phyloP scores from a whole-genome alignment of 2,329 filamentous ascomycete genomes.

The Amylocarpus encephaloides region DNA sequence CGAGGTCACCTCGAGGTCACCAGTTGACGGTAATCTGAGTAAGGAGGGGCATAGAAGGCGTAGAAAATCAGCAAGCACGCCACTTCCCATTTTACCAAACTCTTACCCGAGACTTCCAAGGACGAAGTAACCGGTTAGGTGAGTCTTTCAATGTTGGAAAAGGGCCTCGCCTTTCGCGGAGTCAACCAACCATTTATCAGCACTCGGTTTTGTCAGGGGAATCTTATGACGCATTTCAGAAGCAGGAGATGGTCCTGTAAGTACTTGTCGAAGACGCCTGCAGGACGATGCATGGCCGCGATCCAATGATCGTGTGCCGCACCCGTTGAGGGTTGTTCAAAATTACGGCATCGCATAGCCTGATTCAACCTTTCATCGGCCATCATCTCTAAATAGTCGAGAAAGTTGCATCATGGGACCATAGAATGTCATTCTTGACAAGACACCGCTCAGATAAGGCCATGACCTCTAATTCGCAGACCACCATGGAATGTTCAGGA shows the following conservation, averaged over 20 bases:
- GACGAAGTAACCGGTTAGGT: too few relatives aligned
- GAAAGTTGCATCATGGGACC: constrained; percentile 9
- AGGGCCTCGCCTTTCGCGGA: not conserved
- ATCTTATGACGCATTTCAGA: constrained; percentile 14
- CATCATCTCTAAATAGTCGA: too few relatives aligned
- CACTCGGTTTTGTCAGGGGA: constrained; percentile 1
- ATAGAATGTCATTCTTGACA: not conserved
- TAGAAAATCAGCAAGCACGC: too few relatives aligned
- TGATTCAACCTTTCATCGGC: not conserved
- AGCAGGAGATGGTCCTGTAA: constrained; percentile 2
- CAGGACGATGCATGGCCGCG: not conserved
- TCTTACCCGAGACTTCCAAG: too few relatives aligned
- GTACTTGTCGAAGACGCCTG: constrained; percentile 1
- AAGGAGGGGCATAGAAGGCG: too few relatives aligned
- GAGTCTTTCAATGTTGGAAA: too few relatives aligned
- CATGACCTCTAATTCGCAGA: constrained; percentile 8
- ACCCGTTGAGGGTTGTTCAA: not conserved
- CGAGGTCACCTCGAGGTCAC: too few relatives aligned
- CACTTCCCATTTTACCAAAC: too few relatives aligned
- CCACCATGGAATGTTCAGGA: constrained; percentile 11
- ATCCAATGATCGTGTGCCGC: not conserved
- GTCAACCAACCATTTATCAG: not conserved
- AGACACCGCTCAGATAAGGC: not conserved
- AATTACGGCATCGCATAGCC: constrained; percentile 2
- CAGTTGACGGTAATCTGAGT: too few relatives aligned